These are phyloP conservation scores for Olyra latifolia DNA, from an alignment of 176 grass and related monocot species.

Conservation along the genomic window DNA sequence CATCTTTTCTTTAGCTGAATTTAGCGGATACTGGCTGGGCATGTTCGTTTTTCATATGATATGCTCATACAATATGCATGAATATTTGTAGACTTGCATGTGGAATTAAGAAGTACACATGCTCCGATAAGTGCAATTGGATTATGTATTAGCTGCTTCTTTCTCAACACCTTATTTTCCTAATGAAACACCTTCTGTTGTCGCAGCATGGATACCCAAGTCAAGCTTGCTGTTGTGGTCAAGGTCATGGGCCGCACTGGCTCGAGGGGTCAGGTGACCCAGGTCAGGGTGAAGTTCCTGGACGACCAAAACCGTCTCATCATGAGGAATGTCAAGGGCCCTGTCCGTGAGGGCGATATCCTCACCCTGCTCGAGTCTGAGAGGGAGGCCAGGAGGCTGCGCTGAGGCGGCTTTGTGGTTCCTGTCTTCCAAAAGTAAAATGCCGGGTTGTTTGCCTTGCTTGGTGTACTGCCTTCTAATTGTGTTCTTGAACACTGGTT, in stretches of 20 bases:
- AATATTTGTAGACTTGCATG: background rate
- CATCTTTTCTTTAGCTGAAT: background rate
- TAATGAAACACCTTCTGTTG: background rate
- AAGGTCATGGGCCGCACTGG: constrained; percentile 76
- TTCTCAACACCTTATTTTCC: background rate
- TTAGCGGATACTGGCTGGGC: background rate
- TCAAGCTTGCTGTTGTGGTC: constrained; percentile 70
- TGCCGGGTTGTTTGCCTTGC: background rate
- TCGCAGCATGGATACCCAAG: constrained; percentile 69
- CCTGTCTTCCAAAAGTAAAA: background rate
- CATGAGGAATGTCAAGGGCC: constrained; percentile 80
- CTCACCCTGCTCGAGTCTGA: constrained; percentile 76
- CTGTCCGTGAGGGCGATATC: constrained; percentile 66
- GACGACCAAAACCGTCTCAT: constrained; percentile 82
- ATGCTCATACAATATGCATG: background rate
- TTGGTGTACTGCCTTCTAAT: constrained; percentile 35
- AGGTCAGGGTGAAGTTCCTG: constrained; percentile 73
- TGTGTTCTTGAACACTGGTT: constrained; percentile 24
- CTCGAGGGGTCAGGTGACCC: constrained; percentile 78
- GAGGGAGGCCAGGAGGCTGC: constrained; percentile 76
- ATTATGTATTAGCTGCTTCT: background rate
- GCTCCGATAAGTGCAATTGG: background rate
- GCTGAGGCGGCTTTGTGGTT: constrained; percentile 30
- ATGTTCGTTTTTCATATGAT: background rate
- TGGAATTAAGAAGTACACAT: too few relatives aligned